A percentile compares a stretch with the other conserved stretches of the same genome.
Evolutionary conservation across 192 early-diverging fungal genomes (phyloP).

Genomic region (Coemansia sp.): DNA sequence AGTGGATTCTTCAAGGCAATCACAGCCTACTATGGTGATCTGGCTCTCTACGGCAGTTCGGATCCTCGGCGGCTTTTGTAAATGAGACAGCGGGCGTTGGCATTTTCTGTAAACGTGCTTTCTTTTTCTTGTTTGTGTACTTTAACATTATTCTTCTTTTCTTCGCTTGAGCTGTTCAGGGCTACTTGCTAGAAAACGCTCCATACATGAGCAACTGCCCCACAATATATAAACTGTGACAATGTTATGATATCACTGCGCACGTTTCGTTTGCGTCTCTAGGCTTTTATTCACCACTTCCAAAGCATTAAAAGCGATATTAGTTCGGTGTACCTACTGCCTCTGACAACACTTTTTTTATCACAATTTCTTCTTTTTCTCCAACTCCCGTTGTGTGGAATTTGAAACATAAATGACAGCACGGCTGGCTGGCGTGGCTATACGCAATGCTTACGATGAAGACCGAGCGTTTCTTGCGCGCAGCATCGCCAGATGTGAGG

Average conservation of each 20-base stretch:
- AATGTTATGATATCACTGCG: not conserved
- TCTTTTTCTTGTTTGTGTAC: not conserved
- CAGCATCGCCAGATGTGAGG: constrained; percentile 28
- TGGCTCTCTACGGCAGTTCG: constrained; percentile 48
- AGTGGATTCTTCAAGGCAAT: constrained; percentile 67
- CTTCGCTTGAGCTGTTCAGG: not conserved
- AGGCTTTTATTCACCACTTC: not conserved
- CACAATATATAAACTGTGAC: not conserved
- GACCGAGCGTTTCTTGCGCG: constrained; percentile 20
- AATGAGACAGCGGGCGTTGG: not conserved
- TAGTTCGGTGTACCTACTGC: too few relatives aligned
- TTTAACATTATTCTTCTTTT: not conserved
- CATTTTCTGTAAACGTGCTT: too few relatives aligned
- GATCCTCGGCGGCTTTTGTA: constrained; percentile 11
- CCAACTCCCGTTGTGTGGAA: not conserved
- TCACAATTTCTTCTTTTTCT: too few relatives aligned
- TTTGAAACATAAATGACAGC: not conserved
- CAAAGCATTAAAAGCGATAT: too few relatives aligned
- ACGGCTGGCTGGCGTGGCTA: not conserved
- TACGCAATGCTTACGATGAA: not conserved
- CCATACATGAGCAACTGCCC: constrained; percentile 5
- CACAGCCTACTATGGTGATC: constrained; percentile 78
- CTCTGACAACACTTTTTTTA: too few relatives aligned
- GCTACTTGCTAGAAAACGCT: not conserved
- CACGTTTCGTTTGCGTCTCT: not conserved